These are phyloP conservation scores for Lindgomyces ingoldianus DNA, from an alignment of 495 filamentous ascomycete genomes.

Conservation along the genomic window DNA sequence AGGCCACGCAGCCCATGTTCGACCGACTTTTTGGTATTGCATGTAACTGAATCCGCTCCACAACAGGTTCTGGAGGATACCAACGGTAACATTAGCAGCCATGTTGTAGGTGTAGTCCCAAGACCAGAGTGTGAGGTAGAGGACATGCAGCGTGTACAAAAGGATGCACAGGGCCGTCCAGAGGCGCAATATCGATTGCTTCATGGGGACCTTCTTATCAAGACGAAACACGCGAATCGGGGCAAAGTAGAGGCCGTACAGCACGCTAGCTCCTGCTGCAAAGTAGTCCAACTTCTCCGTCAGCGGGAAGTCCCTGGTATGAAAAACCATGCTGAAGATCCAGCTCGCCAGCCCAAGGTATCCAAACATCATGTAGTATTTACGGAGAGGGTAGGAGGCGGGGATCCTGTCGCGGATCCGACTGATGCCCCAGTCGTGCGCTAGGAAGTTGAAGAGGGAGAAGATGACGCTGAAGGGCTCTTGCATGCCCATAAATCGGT, in stretches of 20 bases:
- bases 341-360: slow-evolving; percentile 82
- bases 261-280: slow-evolving; percentile 83
- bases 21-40: slow-evolving; percentile 67
- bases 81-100: slow-evolving; percentile 85
- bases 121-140: slow-evolving; percentile 77
- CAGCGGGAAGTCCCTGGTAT: slow-evolving; percentile 77
- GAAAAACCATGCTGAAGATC: slow-evolving; percentile 87
- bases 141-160: slow-evolving; percentile 75
- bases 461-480: slow-evolving; percentile 93
- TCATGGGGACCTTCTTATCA: slow-evolving; percentile 61
- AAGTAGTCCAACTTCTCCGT: slow-evolving; percentile 98
- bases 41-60: slow-evolving; percentile 83
- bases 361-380: slow-evolving; percentile 78
- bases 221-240: slow-evolving; percentile 79
- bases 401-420: slow-evolving; percentile 71
- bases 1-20: slow-evolving; percentile 85
- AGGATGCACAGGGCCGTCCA: slow-evolving; percentile 74
- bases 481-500: slow-evolving; percentile 85
- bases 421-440: slow-evolving; percentile 77
- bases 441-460: slow-evolving; percentile 82
- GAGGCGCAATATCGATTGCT: slow-evolving; percentile 60
- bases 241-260: slow-evolving; percentile 87
- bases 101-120: slow-evolving; percentile 99
- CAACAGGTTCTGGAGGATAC: slow-evolving; percentile 75
- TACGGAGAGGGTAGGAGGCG: slow-evolving; percentile 68